Conservation (phyloP, 2,329 filamentous ascomycete species). For the Exophiala aquamarina region DNA sequence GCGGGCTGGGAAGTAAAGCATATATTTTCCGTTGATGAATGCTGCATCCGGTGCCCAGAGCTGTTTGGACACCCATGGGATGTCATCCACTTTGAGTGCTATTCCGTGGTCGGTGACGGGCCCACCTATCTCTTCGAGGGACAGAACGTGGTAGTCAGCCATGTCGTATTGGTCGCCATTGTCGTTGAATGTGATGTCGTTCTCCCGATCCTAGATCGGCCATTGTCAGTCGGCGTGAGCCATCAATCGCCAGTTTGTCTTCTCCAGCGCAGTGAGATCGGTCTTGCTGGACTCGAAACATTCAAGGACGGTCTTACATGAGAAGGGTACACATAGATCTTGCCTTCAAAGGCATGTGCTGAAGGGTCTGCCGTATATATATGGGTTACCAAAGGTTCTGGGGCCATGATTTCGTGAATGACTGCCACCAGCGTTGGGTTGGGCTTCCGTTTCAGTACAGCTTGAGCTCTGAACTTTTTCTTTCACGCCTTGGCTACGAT, state of each 20-base stretch:
- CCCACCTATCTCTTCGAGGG: slow-evolving; percentile 54
- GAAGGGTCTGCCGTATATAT: slow-evolving; percentile 79
- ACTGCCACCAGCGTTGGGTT: no score
- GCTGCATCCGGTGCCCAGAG: slow-evolving; percentile 80
- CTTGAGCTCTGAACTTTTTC: no score
- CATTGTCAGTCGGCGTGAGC: slow-evolving; percentile 40
- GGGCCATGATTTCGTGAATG: slow-evolving; percentile 8
- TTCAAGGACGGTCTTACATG: slow-evolving; percentile 15
- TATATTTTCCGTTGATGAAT: slow-evolving; percentile 59
- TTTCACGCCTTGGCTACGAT: no score
- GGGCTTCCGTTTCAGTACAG: no score
- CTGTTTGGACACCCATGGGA: slow-evolving; percentile 77
- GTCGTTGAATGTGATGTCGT: slow-evolving; percentile 73
- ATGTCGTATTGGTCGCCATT: slow-evolving; percentile 86
- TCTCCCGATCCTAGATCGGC: slow-evolving; percentile 61
- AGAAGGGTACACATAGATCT: slow-evolving; percentile 76
- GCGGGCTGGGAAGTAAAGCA: slow-evolving; percentile 74
- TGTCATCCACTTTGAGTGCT: slow-evolving; percentile 62
- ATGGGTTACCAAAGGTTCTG: slow-evolving; percentile 65
- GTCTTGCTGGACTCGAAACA: no score
- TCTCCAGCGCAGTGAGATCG: no score
- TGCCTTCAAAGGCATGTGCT: slow-evolving; percentile 74
- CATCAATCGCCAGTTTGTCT: neutral
- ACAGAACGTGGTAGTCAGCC: slow-evolving; percentile 80
- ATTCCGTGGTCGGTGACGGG: slow-evolving; percentile 72